Evolutionary conservation across 73 alveolate species (phyloP).

Genomic region (Stentor roeselii): DNA sequence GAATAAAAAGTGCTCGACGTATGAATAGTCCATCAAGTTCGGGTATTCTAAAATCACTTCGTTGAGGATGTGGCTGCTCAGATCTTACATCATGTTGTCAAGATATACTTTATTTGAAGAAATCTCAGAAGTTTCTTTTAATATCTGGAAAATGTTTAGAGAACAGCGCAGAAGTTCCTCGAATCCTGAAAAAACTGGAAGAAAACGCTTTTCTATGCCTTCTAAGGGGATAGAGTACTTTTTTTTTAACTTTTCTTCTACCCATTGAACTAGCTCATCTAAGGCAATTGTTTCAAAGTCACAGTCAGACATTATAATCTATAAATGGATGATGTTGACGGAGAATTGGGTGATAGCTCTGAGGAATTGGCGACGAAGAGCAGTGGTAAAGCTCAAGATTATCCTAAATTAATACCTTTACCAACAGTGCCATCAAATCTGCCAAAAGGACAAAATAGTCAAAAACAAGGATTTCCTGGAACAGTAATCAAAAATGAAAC

Average conservation of each 20-base stretch:
- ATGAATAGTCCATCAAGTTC: background rate
- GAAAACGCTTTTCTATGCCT: conserved; percentile 21
- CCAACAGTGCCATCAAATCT: too few species aligned
- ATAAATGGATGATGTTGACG: too few species aligned
- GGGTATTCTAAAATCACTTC: conserved; percentile 21
- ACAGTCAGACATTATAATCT: background rate
- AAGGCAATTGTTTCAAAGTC: too few species aligned
- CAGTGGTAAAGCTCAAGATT: too few species aligned
- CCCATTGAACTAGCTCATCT: background rate
- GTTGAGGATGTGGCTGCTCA: conserved; percentile 16
- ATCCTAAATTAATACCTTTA: too few species aligned
- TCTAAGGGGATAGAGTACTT: background rate
- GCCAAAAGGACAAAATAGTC: too few species aligned
- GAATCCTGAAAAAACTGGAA: background rate
- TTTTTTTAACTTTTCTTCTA: background rate
- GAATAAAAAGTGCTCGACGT: conserved; percentile 1
- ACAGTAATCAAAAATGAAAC: too few species aligned
- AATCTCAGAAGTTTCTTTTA: background rate
- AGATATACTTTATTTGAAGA: background rate
- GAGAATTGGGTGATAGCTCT: too few species aligned
- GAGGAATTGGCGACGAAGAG: too few species aligned
- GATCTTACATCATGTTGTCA: conserved; percentile 1
- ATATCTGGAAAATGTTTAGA: background rate
- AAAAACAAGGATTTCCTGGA: too few species aligned
- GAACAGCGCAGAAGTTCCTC: background rate